Evolutionary conservation across 345 rosid genomes (phyloP), one percentile per base, ranked within the genome.

Genomic region (Anacardium occidentale): DNA sequence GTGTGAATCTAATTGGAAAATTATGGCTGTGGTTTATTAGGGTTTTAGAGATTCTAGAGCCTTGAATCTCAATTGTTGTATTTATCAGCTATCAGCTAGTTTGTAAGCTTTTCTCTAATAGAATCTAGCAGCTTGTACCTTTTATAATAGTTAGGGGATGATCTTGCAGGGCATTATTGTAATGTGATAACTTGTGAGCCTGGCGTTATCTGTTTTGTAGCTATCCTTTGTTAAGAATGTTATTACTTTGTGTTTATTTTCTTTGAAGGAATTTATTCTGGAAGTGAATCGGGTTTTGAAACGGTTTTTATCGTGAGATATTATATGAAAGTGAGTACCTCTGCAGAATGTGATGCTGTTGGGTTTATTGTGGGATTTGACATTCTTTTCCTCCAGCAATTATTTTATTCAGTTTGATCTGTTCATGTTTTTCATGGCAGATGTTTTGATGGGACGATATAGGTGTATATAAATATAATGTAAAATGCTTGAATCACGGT

Each of bases 1-100:
- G 45, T 47, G 53, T 20, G n/a, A 61, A 50, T 1, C 15, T 21
- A 25, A 48, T 48, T 1, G 61, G 57, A 13, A 22, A 60, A 20
- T 48, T 59, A 34, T 45, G 48, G 25, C 50, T 61, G 21, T 61
- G 14, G 59, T 48, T 32, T 50, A 22, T 22, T 40, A 10, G 63
- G 71, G 60, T 8, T 13, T n/a, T 48, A 18, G 59, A 52, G 60
- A 32, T n/a, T 61, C 45, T 25, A 57, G 37, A 69, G 64, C 62
- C 24, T 24, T 13, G 37, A 56, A 17, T 69, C 6, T 56, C 5
- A 24, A 44, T 6, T 20, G 12, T 68, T 54, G 34, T 34, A 37
- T 20, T 69, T 69, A 11, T 58, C 21, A 13, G 21, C 21, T 44
- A 68, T 7, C 52, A 40, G 32, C 32, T 29, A 21, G 21, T 44